Conservation (phyloP, 768 basidiomycete genomes). For the Podaxis carcinomalis region DNA sequence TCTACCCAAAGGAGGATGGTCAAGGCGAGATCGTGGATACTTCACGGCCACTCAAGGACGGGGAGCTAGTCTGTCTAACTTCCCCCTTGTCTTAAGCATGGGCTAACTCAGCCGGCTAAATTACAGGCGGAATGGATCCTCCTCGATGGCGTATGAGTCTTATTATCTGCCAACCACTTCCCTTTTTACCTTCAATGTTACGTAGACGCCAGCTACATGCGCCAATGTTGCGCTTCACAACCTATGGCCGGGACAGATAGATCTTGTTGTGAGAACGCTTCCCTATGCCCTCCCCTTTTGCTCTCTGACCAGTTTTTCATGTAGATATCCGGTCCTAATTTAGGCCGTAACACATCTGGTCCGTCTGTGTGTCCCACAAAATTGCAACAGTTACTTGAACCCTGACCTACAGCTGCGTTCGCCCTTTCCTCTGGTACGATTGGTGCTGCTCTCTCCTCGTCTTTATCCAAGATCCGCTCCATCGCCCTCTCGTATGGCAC, state of each 20-base stretch:
- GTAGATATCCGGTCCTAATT: conserved; percentile 83
- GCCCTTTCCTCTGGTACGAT: conserved; percentile 89
- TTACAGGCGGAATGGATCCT: conserved; percentile 82
- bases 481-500: conserved; percentile 90
- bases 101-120: background rate
- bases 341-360: conserved; percentile 83
- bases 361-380: conserved; percentile 17
- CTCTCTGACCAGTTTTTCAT: background rate
- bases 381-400: conserved; percentile 6
- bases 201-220: conserved; percentile 86
- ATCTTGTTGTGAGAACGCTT: conserved; percentile 66
- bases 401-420: conserved; percentile 60
- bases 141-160: conserved; percentile 64
- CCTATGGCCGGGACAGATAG: conserved; percentile 77
- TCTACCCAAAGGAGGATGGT: conserved; percentile 71
- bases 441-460: conserved; percentile 83
- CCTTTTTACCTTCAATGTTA: conserved; percentile 5
- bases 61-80: conserved; percentile 51
- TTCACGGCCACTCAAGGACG: conserved; percentile 66
- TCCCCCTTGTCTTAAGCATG: background rate
- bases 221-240: conserved; percentile 90
- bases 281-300: background rate
- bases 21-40: conserved; percentile 59
- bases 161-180: background rate
- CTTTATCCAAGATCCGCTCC: conserved; percentile 64